phyloP scores from a whole-genome alignment of 2,329 filamentous ascomycete species.

The Chaetomium sp. region DNA sequence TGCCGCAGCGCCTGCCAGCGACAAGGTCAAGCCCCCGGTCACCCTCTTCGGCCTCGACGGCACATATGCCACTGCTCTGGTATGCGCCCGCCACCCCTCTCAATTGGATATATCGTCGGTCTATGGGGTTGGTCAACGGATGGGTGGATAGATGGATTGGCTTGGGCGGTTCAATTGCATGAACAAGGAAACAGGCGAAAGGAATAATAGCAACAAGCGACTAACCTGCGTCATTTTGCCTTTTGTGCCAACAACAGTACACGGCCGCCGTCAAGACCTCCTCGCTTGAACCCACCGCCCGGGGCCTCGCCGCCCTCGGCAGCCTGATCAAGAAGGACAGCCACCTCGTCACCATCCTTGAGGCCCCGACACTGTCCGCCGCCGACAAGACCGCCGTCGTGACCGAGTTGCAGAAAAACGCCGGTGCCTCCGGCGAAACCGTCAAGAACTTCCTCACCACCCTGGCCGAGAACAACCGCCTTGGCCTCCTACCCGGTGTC shows the following conservation, averaged over 20 bases:
- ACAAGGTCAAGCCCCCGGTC: conserved; percentile 75
- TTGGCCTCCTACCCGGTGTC: conserved; percentile 74
- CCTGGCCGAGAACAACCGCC: conserved; percentile 93
- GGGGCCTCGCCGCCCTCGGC: conserved; percentile 66
- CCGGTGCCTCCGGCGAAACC: conserved; percentile 67
- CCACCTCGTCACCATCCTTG: conserved; percentile 72
- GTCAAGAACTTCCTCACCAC: conserved; percentile 90
- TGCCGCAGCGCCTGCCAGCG: conserved; percentile 57
- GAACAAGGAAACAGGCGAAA: not conserved
- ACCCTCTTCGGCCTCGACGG: conserved; percentile 93
- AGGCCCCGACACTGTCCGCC: conserved; percentile 69
- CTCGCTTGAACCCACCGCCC: conserved; percentile 77
- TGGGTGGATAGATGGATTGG: not conserved
- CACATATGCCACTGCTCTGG: conserved; percentile 97
- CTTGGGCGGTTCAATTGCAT: not conserved
- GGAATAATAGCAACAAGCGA: conserved; percentile 22
- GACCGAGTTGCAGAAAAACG: conserved; percentile 78
- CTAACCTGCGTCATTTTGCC: conserved; percentile 35
- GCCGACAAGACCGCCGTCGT: conserved; percentile 83
- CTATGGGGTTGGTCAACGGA: conserved; percentile 2
- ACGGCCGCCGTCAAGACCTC: conserved; percentile 88
- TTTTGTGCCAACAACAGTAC: conserved; percentile 55
- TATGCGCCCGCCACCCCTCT: conserved; percentile 45
- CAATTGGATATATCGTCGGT: not conserved
- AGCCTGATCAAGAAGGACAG: conserved; percentile 71